Evolutionary conservation across 2,329 filamentous ascomycete genomes (phyloP), one percentile per base, ranked within the genome.

Genomic region (Thelonectria discophora): DNA sequence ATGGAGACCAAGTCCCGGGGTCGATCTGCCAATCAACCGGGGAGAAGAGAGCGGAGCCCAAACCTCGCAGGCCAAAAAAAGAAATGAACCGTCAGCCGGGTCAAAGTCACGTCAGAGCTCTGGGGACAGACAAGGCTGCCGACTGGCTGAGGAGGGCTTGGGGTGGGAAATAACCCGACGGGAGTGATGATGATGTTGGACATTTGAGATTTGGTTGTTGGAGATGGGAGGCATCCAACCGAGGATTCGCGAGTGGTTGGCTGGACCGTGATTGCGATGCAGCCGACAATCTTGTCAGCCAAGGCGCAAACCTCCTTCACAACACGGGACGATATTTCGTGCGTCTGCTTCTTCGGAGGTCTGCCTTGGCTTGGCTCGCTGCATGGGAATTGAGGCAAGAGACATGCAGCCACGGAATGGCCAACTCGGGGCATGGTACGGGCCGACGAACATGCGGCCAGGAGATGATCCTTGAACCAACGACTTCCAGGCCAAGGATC

Each of bases 11-110:
- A 45, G 62, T 63, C 60, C 69, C 52, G 60, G 69, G 64, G 67
- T 69, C 55, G 65, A 65, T 68, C 69, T 67, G 48, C 69, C 69
- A 72, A 72, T 72, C 69, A 72, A 64, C 61, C 61, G 20, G 15
- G 59, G 46, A 50, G 64, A 62, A 66, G 34, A 42, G 68, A 67
- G 60, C 46, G 39, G 58, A 60, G 62, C 47, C 65, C 67, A 72
- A 66, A 72, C 68, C 34, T 65, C 58, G 65, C 66, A 60, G 65
- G 58, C 63, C 58, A 66, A 68, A 67, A 68, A 66, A 65, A 64
- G 58, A 67, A 51, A 39, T 50, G 53, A 60, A 51, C 54, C 55
- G 62, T 47, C 46, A 58, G 52, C 39, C n/a, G 40, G 5, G n/a
- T 18, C 2, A 40, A 43, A 51, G 66, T 65, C 45, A 66, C 68